Evolutionary conservation across 2,329 filamentous ascomycete species (phyloP).

Genomic region (Colletotrichum neosansevieriae): DNA sequence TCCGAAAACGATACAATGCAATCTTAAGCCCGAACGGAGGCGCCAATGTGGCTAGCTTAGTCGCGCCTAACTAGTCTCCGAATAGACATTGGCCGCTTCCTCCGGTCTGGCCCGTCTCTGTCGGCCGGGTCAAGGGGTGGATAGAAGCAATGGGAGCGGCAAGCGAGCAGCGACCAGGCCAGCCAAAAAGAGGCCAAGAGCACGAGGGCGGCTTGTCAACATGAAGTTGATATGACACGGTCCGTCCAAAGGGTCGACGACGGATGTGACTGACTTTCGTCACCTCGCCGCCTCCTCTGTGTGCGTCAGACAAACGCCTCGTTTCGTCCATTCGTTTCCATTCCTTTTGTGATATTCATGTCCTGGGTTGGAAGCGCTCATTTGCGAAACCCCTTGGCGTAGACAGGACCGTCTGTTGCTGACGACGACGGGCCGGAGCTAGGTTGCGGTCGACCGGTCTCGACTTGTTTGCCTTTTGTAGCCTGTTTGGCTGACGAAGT

Average conservation of each 20-base stretch:
- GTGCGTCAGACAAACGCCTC: conserved; percentile 6
- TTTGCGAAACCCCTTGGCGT: neutral
- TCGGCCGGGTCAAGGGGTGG: conserved; percentile 28
- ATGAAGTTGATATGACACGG: neutral
- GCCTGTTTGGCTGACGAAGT: neutral
- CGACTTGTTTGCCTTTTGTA: neutral
- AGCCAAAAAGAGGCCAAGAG: neutral
- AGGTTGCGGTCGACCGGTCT: neutral
- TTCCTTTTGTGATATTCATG: neutral
- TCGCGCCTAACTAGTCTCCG: neutral
- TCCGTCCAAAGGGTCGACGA: neutral
- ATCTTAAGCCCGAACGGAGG: neutral
- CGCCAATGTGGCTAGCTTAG: conserved; percentile 1
- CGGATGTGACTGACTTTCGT: neutral
- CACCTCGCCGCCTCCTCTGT: neutral
- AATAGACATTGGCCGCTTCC: conserved; percentile 7
- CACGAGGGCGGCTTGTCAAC: conserved; percentile 21
- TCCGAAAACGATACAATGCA: neutral
- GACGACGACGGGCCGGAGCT: neutral
- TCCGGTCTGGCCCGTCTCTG: conserved; percentile 12
- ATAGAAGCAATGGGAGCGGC: neutral
- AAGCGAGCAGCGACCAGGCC: neutral
- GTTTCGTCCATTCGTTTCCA: neutral
- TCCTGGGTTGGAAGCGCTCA: neutral
- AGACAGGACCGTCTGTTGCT: neutral